Evolutionary conservation across 805 yeast genomes (phyloP).

Genomic region (Blastobotrys terrestris): DNA sequence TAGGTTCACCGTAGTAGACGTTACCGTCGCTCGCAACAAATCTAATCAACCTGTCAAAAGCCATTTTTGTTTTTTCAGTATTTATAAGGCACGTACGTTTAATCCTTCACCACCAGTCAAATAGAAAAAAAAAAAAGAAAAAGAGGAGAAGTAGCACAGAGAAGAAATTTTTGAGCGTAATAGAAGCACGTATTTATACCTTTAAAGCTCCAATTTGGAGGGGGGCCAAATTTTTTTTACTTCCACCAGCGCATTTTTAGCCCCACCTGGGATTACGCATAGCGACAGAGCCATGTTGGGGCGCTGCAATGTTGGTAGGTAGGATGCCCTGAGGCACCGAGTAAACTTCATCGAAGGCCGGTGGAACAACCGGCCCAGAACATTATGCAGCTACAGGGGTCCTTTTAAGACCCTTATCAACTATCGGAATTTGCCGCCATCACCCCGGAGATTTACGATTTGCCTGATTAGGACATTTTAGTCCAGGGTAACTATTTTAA

Average conservation of each 20-base stretch:
- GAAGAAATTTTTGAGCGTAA: no score
- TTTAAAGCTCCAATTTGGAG: background rate
- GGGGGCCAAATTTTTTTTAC: background rate
- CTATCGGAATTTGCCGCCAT: background rate
- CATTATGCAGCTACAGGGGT: background rate
- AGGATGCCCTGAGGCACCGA: no score
- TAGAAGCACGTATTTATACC: background rate
- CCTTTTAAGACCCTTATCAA: background rate
- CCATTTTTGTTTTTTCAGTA: background rate
- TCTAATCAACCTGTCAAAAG: constrained; percentile 39
- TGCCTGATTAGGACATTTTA: background rate
- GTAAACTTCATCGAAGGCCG: no score
- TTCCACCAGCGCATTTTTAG: background rate
- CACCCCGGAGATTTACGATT: background rate
- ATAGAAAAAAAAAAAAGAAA: background rate
- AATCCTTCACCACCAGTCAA: background rate
- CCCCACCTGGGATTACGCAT: background rate
- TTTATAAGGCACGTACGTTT: background rate
- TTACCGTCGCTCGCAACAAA: constrained; percentile 42
- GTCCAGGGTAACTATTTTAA: background rate
- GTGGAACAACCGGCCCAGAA: background rate
- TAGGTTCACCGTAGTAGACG: constrained; percentile 44
- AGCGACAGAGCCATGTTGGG: background rate
- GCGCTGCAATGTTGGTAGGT: background rate
- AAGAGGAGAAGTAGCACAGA: no score